Conservation (phyloP, 129 eudicot genomes). For the Artemisia annua region DNA sequence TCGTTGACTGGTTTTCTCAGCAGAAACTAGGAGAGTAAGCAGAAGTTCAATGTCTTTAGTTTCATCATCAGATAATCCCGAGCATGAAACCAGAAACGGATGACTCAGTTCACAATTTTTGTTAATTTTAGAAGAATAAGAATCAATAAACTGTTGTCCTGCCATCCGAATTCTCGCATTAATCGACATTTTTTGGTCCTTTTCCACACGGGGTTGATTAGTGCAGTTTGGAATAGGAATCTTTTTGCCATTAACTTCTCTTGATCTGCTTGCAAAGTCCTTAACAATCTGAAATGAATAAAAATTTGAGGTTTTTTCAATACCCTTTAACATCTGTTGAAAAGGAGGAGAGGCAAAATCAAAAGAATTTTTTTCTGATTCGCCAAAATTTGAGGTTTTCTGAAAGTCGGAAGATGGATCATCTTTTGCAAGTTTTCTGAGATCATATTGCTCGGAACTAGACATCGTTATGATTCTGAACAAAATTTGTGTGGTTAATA, state of each 20-base stretch:
- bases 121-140: background rate
- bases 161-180: too few species aligned
- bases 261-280: too few species aligned
- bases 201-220: too few species aligned
- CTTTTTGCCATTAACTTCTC: too few species aligned
- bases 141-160: too few species aligned
- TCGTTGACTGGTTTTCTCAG: too few species aligned
- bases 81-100: too few species aligned
- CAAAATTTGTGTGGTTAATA: background rate
- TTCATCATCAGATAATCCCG: too few species aligned
- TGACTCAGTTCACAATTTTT: background rate
- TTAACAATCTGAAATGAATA: background rate
- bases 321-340: constrained; percentile 4
- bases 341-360: constrained; percentile 25
- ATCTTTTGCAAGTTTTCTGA: constrained; percentile 5
- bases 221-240: too few species aligned
- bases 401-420: background rate
- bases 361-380: background rate
- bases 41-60: too few species aligned
- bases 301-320: constrained; percentile 9
- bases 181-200: too few species aligned
- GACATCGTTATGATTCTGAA: constrained; percentile 9
- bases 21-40: too few species aligned
- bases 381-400: background rate
- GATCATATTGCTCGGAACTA: constrained; percentile 13